phyloP scores from a whole-genome alignment of 208 protist species.

The Trypanosoma cruzi region DNA sequence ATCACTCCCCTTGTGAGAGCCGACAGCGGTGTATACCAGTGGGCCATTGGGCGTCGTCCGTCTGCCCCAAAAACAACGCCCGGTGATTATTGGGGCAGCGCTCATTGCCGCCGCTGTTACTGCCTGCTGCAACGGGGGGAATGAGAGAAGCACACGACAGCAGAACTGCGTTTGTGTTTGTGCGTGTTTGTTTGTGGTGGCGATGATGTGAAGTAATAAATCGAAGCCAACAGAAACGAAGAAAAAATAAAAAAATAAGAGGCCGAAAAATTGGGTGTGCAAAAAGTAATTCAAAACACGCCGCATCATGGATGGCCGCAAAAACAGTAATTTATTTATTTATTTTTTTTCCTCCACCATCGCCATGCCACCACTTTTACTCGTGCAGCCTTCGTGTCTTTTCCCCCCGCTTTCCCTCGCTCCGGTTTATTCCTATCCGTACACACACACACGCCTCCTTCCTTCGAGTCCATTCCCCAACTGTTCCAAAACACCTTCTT shows the following conservation, averaged over 20 bases:
- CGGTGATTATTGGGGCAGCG: constrained; percentile 6
- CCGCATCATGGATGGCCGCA: no score
- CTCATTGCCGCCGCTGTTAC: background rate
- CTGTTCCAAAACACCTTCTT: background rate
- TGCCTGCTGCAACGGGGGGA: background rate
- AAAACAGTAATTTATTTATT: no score
- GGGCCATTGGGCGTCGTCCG: background rate
- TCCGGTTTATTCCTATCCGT: background rate
- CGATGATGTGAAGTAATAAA: background rate
- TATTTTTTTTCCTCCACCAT: background rate
- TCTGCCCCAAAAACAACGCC: constrained; percentile 29
- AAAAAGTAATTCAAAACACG: background rate
- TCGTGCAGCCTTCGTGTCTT: background rate
- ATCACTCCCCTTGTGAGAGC: background rate
- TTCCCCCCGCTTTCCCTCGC: background rate
- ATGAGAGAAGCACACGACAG: constrained; percentile 13
- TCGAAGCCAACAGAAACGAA: background rate
- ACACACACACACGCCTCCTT: background rate
- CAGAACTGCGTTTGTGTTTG: no score
- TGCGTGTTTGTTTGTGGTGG: no score
- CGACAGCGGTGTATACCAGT: constrained; percentile 12
- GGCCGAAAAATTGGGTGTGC: background rate
- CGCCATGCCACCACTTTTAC: background rate
- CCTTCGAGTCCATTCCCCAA: background rate
- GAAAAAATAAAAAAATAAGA: constrained; percentile 30